Evolutionary conservation across 176 grass and related monocot genomes (phyloP).

Genomic region (Hsuehochloa calcarea): DNA sequence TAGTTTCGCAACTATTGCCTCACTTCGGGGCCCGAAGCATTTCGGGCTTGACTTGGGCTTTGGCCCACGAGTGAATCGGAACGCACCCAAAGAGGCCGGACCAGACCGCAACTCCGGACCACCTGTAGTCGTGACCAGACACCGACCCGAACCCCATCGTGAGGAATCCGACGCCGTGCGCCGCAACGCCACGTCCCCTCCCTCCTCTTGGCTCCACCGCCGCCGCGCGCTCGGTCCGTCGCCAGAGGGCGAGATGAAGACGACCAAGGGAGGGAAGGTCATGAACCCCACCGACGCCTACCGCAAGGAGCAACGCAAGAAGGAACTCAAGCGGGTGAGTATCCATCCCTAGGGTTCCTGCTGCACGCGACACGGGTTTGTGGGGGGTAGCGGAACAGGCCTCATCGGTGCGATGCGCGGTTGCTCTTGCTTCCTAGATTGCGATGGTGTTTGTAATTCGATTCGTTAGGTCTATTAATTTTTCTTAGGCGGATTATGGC

Average conservation of each 20-base stretch:
- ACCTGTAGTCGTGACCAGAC: neutral
- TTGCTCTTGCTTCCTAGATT: neutral
- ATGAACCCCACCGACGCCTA: conserved; percentile 98
- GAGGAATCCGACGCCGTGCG: neutral
- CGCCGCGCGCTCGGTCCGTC: neutral
- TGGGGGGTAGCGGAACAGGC: neutral
- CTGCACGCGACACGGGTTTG: neutral
- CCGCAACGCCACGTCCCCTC: too few species aligned
- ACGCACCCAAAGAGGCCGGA: neutral
- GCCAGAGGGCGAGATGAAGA: conserved; percentile 73
- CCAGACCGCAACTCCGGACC: neutral
- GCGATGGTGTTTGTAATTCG: neutral
- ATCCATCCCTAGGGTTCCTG: conserved; percentile 46
- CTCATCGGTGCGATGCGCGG: too few species aligned
- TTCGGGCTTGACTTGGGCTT: too few species aligned
- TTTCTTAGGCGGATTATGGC: conserved; percentile 2
- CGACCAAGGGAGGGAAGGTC: conserved; percentile 93
- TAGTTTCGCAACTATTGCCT: too few species aligned
- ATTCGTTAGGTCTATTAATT: neutral
- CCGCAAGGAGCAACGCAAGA: conserved; percentile 93
- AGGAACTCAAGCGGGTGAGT: conserved; percentile 94
- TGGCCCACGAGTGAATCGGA: neutral
- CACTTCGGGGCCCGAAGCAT: too few species aligned
- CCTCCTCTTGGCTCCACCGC: neutral
- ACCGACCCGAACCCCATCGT: neutral